Percentiles rank a stretch among this genome's conserved stretches.
These are phyloP conservation scores for Chaetomium globosum DNA, from an alignment of 2,329 filamentous ascomycete genomes.

Conservation along the genomic window DNA sequence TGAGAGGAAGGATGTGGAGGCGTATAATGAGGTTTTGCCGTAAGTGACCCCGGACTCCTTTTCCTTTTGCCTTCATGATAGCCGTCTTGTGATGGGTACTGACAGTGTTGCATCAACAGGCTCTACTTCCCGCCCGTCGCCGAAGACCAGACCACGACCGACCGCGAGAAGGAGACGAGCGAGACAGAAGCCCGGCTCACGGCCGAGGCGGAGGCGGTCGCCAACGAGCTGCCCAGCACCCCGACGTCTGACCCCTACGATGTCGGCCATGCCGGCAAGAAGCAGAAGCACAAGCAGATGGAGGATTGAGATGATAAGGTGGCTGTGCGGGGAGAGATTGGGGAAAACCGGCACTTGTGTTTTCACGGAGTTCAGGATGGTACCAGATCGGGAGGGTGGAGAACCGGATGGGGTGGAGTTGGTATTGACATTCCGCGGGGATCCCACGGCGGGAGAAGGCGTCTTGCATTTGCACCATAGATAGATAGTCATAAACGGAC, in stretches of 20 bases:
- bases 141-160: constrained; percentile 22
- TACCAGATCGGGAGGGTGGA: not conserved
- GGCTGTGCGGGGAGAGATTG: not conserved
- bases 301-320: not conserved
- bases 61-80: too few species aligned
- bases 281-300: constrained; percentile 37
- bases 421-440: not conserved
- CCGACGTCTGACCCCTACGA: constrained; percentile 38
- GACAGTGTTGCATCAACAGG: constrained; percentile 23
- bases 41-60: constrained; percentile 51
- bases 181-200: constrained; percentile 31
- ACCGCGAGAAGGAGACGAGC: constrained; percentile 21
- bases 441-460: too few species aligned
- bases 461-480: not conserved
- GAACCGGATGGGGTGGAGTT: too few species aligned
- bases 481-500: not conserved
- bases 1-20: constrained; percentile 71
- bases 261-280: constrained; percentile 37
- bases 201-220: constrained; percentile 38
- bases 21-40: constrained; percentile 74
- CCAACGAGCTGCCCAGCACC: constrained; percentile 37
- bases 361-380: constrained; percentile 15
- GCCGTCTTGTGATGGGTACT: not conserved
- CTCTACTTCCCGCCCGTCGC: constrained; percentile 40
- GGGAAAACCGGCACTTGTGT: not conserved